Evolutionary conservation across 176 grass and related monocot species (phyloP), one percentile per base, ranked within the genome.

Genomic region (Triticum aestivum): DNA sequence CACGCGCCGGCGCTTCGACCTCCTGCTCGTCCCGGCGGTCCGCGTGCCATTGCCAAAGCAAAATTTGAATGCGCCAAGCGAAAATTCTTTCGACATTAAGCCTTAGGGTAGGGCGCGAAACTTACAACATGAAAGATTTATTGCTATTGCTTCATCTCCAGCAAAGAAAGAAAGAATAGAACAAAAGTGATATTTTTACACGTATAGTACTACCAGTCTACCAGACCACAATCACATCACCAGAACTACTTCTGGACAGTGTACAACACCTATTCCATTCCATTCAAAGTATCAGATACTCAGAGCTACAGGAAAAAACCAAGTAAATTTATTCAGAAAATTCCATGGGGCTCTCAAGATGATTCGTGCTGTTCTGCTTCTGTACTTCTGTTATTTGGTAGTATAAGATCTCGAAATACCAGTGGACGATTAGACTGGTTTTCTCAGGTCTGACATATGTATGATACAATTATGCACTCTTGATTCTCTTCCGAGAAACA

Each of bases 401-500:
- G 32, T 70, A 88, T 30, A 77, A 32, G 69, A 81, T 64, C 70
- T 77, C 5, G 39, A 41, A 24, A 69, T 54, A 69, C 49, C 56
- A 2, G 30, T 85, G 69, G 30, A 8, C 3, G 8, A 83, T 61
- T 32, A 52, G 9, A 7, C 39, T 33, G 37, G 54, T 85, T 52
- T 63, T 39, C 62, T 63, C n/a, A 37, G 27, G 12, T 41, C n/a
- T 3, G 14, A 39, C 34, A 51, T 77, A 75, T 78, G 10, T 12
- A 47, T 47, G 11, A 44, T 72, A 63, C 37, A 67, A 23, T 79
- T 91, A 94, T 7, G 61, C 80, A 21, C 71, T 93, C 80, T 89
- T 94, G 65, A 94, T 82, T 88, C 90, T 99, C 75, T 88, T 99
- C 47, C 73, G 86, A 65, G 91, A 87, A 83, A 86, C 88, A 11